phyloP scores from a whole-genome alignment of 805 yeast species.

The Kluyveromyces aestuarii region DNA sequence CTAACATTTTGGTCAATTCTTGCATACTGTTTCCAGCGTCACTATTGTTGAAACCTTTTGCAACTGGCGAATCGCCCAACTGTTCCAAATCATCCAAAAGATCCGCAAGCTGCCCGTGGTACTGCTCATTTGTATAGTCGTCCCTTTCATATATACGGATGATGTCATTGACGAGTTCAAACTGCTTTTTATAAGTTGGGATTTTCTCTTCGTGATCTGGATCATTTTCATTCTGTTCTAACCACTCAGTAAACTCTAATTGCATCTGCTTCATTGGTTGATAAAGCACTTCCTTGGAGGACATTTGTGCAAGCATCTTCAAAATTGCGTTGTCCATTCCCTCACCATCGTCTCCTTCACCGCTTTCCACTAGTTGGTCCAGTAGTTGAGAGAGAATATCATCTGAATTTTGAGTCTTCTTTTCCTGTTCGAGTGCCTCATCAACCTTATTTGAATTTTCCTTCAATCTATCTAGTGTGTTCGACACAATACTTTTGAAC shows the following conservation, averaged over 20 bases:
- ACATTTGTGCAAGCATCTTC: slow-evolving; percentile 72
- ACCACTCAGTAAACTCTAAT: slow-evolving; percentile 63
- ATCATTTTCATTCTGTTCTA: slow-evolving; percentile 41
- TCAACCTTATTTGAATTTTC: slow-evolving; percentile 69
- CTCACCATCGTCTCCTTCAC: slow-evolving; percentile 24
- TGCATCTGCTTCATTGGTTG: slow-evolving; percentile 82
- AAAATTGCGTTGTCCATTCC: slow-evolving; percentile 54
- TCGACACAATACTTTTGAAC: slow-evolving; percentile 69
- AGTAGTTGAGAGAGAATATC: slow-evolving; percentile 56
- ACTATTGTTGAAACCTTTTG: slow-evolving; percentile 14
- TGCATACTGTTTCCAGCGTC: slow-evolving; percentile 7
- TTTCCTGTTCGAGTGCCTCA: slow-evolving; percentile 41
- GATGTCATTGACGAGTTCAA: slow-evolving; percentile 49
- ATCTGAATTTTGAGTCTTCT: slow-evolving; percentile 37
- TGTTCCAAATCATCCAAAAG: slow-evolving; percentile 23
- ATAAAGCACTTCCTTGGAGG: slow-evolving; percentile 77
- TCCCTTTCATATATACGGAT: slow-evolving; percentile 58
- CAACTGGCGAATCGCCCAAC: slow-evolving; percentile 26
- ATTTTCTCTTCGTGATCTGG: slow-evolving; percentile 38
- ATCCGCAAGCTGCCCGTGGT: slow-evolving; percentile 17
- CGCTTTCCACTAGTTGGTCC: slow-evolving; percentile 44
- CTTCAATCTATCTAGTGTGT: slow-evolving; percentile 71
- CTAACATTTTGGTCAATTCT: slow-evolving; percentile 17
- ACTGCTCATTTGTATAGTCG: slow-evolving; percentile 33
- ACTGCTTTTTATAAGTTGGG: slow-evolving; percentile 51